Evolutionary conservation across 1,284 basidiomycete species (phyloP).

Genomic region (Pisolithus thermaeus): DNA sequence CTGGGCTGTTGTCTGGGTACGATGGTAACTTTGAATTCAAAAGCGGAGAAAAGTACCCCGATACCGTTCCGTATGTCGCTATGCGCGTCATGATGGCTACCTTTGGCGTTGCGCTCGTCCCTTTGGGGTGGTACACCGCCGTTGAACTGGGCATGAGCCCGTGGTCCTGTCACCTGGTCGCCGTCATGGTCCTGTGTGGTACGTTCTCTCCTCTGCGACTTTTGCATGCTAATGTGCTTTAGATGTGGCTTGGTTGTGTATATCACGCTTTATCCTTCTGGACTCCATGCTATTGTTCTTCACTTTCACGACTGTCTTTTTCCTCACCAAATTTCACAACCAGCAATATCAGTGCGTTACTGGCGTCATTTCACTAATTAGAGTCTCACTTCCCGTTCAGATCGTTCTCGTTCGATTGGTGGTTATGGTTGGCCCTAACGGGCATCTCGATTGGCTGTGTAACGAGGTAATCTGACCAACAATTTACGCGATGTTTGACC

Average conservation of each 20-base stretch:
- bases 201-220: conserved; percentile 25
- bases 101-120: conserved; percentile 94
- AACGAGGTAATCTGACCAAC: conserved; percentile 54
- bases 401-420: conserved; percentile 93
- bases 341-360: conserved; percentile 79
- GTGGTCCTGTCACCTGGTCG: conserved; percentile 87
- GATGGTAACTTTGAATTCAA: conserved; percentile 93
- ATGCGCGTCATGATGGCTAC: conserved; percentile 94
- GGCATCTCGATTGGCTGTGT: conserved; percentile 94
- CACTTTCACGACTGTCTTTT: conserved; percentile 95
- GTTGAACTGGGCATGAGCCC: conserved; percentile 92
- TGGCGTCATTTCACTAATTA: not conserved
- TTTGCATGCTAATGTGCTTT: not conserved
- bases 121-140: conserved; percentile 93
- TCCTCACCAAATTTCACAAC: conserved; percentile 94
- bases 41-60: conserved; percentile 84
- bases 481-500: not conserved
- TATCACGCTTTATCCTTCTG: conserved; percentile 94
- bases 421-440: conserved; percentile 90
- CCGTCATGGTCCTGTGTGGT: conserved; percentile 92
- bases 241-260: conserved; percentile 96
- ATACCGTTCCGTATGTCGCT: conserved; percentile 83
- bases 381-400: conserved; percentile 33
- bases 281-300: conserved; percentile 99
- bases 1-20: conserved; percentile 88